Evolutionary conservation across 2,329 filamentous ascomycete species (phyloP).

Genomic region (Ophiostoma piceae): DNA sequence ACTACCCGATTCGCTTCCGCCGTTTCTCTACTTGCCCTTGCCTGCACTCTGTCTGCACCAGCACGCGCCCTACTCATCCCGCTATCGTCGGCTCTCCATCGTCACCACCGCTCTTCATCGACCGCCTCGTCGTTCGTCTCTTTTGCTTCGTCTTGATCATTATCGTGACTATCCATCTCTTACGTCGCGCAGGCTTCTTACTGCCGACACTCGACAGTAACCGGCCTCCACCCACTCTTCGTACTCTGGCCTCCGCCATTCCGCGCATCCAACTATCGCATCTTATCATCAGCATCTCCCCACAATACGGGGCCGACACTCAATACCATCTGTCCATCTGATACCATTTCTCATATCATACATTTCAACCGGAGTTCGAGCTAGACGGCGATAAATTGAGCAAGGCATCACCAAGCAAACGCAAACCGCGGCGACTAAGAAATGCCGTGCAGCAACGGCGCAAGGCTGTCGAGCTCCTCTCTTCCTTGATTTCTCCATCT

Average conservation of each 20-base stretch:
- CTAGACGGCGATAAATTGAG: too few relatives aligned
- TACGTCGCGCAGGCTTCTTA: neutral
- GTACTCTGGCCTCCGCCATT: neutral
- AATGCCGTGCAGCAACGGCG: constrained; percentile 10
- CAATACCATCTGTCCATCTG: neutral
- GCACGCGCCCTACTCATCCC: constrained; percentile 1
- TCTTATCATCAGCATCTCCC: neutral
- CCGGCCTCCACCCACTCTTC: neutral
- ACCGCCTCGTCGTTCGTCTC: neutral
- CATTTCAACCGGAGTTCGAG: too few relatives aligned
- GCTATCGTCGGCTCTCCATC: neutral
- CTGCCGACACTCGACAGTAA: neutral
- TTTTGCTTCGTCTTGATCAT: neutral
- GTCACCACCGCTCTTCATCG: neutral
- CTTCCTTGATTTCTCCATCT: neutral
- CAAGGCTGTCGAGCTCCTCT: neutral
- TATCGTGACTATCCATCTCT: neutral
- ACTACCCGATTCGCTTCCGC: neutral
- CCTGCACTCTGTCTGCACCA: neutral
- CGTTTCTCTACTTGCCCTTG: neutral
- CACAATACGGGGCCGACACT: neutral
- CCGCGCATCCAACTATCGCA: neutral
- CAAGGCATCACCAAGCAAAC: neutral
- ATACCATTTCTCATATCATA: neutral
- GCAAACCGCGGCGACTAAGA: neutral